Conservation (phyloP, 768 basidiomycete genomes). For the Fibroporia radiculosa region DNA sequence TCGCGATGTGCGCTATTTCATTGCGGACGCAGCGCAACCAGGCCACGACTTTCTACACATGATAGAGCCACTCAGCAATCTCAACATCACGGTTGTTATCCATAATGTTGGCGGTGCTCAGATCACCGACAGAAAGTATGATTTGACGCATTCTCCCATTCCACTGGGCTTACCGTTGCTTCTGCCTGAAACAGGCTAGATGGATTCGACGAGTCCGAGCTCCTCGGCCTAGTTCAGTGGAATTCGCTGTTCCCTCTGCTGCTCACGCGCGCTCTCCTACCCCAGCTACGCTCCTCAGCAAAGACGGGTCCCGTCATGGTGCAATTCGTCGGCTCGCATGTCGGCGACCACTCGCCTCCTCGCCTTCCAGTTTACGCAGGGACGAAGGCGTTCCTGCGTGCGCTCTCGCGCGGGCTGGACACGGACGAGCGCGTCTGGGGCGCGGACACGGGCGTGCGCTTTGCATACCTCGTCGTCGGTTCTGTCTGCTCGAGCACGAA, state of each 20-base stretch:
- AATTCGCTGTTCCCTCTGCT: slow-evolving; percentile 20
- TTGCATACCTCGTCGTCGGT: slow-evolving; percentile 18
- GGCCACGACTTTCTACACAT: slow-evolving; percentile 17
- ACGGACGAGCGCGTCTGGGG: slow-evolving; percentile 17
- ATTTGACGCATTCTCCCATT: not conserved
- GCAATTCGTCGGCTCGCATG: slow-evolving; percentile 19
- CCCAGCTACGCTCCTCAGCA: slow-evolving; percentile 18
- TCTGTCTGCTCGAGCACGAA: slow-evolving; percentile 12
- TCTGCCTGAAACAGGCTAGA: slow-evolving; percentile 13
- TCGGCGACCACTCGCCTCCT: slow-evolving; percentile 13
- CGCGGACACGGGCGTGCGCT: slow-evolving; percentile 15
- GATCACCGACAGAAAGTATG: slow-evolving; percentile 10
- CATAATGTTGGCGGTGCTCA: slow-evolving; percentile 19
- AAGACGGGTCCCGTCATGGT: slow-evolving; percentile 16
- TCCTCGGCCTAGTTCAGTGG: slow-evolving; percentile 12
- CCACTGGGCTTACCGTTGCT: slow-evolving; percentile 10
- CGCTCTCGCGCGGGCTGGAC: slow-evolving; percentile 14
- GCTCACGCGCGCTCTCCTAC: slow-evolving; percentile 22
- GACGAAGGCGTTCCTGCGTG: slow-evolving; percentile 19
- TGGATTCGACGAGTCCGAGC: slow-evolving; percentile 9
- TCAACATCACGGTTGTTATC: slow-evolving; percentile 21
- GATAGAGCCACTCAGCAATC: slow-evolving; percentile 13
- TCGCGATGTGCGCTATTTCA: slow-evolving; percentile 17
- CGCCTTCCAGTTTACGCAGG: slow-evolving; percentile 18
- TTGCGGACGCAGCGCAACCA: slow-evolving; percentile 16